A percentile compares a stretch with the other conserved stretches of the same genome.
Conservation (phyloP, 139 green algal species). For the Chara braunii region DNA sequence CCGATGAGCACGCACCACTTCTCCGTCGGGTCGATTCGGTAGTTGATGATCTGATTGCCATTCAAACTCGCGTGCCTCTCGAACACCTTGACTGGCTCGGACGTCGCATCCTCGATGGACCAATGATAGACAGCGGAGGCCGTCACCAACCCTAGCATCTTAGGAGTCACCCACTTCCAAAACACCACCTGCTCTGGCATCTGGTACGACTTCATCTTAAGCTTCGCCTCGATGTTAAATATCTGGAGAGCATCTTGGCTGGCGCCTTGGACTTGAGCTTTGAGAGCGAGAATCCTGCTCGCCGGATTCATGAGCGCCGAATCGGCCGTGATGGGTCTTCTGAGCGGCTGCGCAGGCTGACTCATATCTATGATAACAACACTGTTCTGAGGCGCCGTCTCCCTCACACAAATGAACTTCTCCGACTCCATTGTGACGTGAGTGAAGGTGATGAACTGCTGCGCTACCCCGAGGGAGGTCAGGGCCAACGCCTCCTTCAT, state of each 20-base stretch:
- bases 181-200: conserved; percentile 87
- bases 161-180: conserved; percentile 91
- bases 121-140: conserved; percentile 89
- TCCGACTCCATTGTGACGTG: conserved; percentile 94
- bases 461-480: conserved; percentile 71
- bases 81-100: conserved; percentile 85
- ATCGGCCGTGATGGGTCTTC: conserved; percentile 92
- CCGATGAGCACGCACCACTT: conserved; percentile 97
- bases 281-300: conserved; percentile 91
- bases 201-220: conserved; percentile 92
- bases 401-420: conserved; percentile 92
- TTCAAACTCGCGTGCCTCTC: conserved; percentile 88
- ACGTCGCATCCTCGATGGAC: conserved; percentile 68
- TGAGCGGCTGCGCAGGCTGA: conserved; percentile 59
- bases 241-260: conserved; percentile 78
- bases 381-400: conserved; percentile 60
- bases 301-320: conserved; percentile 89
- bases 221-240: conserved; percentile 97
- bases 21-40: conserved; percentile 68
- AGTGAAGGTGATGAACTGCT: conserved; percentile 92
- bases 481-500: conserved; percentile 52
- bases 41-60: conserved; percentile 97
- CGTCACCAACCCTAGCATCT: conserved; percentile 86
- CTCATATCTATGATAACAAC: conserved; percentile 91
- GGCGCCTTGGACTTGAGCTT: conserved; percentile 50